Evolutionary conservation across 768 basidiomycete genomes (phyloP), one percentile per base, ranked within the genome.

Genomic region (Xerocomus brunneocitrinus): DNA sequence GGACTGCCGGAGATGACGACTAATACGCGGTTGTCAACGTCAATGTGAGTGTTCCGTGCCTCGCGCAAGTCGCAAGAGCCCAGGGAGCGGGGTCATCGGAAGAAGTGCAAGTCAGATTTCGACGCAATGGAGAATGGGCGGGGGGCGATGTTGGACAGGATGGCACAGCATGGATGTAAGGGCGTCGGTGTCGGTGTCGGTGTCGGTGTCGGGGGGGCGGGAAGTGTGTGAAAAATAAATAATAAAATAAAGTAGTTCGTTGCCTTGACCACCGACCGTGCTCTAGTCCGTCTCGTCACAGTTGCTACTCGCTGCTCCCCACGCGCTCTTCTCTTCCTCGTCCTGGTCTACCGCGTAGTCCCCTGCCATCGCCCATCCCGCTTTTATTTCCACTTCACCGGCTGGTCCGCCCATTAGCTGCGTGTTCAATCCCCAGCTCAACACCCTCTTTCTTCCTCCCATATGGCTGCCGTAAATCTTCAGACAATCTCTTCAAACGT

Each of bases 381-480:
- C 49, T 32, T 3, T 52, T 49, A 49, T 44, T 32, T 43, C 42
- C 46, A 27, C 63, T 47, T 50, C 64, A 34, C 60, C 66, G 83
- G 83, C 83, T 84, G 83, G 84, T 70, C 84, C 82, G 82, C 74
- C 61, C 47, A 30, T 62, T 64, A 58, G 63, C 67, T 71, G 67
- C 45, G 65, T 67, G 58, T 58, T 48, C 47, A 56, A 31, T 68
- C 68, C 60, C 58, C 68, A 58, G 63, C 65, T 63, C 62, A 56
- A 60, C 71, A 71, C 75, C 68, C 61, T 74, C 76, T 59, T 65
- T 76, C 67, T 68, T 51, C 48, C 54, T 47, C 56, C 65, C 63
- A 54, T 54, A 87, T 89, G 85, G 80, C 85, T 72, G 82, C 85
- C 63, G 81, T 85, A 71, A 85, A 84, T 70, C 77, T 87, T 60